Evolutionary conservation across 2,329 filamentous ascomycete genomes (phyloP).

Genomic region (Cytospora piceicola): DNA sequence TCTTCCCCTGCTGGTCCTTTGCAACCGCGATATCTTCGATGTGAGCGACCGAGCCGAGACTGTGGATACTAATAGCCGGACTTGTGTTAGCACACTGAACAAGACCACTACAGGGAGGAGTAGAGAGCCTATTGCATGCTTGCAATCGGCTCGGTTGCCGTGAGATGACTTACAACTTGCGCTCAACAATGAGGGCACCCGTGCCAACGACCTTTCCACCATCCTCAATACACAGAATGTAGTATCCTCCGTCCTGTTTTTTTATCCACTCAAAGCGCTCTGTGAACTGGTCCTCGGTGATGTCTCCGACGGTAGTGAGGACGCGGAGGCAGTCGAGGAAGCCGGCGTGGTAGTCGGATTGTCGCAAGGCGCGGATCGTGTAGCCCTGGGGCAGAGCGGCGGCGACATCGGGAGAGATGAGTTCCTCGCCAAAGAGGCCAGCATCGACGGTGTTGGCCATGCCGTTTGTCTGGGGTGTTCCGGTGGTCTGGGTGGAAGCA

Average conservation of each 20-base stretch:
- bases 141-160: background rate
- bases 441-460: conserved; percentile 41
- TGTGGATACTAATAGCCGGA: conserved; percentile 65
- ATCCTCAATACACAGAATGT: conserved; percentile 84
- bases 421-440: conserved; percentile 75
- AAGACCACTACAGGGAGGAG: background rate
- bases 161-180: conserved; percentile 74
- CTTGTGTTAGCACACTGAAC: conserved; percentile 6
- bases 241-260: conserved; percentile 76
- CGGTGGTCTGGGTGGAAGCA: conserved; percentile 25
- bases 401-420: conserved; percentile 78
- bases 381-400: conserved; percentile 79
- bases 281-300: conserved; percentile 74
- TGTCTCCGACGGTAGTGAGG: conserved; percentile 89
- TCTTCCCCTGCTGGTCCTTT: conserved; percentile 96
- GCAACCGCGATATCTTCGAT: conserved; percentile 98
- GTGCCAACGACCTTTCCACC: conserved; percentile 79
- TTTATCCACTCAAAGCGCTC: conserved; percentile 83
- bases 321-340: conserved; percentile 92
- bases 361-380: conserved; percentile 77
- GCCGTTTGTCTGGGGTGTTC: conserved; percentile 17
- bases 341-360: conserved; percentile 76
- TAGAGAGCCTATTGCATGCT: conserved; percentile 8
- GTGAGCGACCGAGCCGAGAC: conserved; percentile 83
- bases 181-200: conserved; percentile 87